phyloP scores from a whole-genome alignment of 2,329 filamentous ascomycete genomes.

The Spiromastix sp. region DNA sequence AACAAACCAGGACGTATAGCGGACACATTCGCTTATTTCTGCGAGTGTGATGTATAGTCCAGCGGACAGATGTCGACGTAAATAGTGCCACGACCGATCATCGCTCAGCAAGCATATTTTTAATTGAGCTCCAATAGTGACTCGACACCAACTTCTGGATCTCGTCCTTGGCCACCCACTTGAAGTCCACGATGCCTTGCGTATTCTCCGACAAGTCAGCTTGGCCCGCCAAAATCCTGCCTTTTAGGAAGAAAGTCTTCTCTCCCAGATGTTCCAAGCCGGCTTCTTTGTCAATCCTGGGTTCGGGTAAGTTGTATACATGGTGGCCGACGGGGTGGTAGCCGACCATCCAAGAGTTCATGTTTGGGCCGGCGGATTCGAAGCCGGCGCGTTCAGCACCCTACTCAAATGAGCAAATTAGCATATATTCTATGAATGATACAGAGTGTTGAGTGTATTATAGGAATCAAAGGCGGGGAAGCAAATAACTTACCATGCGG shows the following conservation, averaged over 20 bases:
- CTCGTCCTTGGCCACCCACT: constrained; percentile 89
- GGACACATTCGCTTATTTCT: too few relatives aligned
- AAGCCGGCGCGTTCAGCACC: constrained; percentile 70
- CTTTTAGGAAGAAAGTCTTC: constrained; percentile 95
- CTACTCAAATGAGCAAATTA: constrained; percentile 38
- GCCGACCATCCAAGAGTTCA: constrained; percentile 98
- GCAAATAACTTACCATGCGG: constrained; percentile 58
- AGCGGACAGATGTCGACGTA: too few relatives aligned
- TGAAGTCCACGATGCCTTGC: constrained; percentile 68
- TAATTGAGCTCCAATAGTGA: constrained; percentile 64
- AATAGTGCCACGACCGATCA: constrained; percentile 39
- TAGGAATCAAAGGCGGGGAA: background rate
- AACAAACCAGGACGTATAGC: too few relatives aligned
- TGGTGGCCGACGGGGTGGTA: constrained; percentile 80
- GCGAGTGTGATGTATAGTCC: too few relatives aligned
- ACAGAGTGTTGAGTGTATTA: background rate
- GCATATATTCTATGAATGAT: background rate
- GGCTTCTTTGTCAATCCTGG: constrained; percentile 28
- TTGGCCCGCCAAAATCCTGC: constrained; percentile 93
- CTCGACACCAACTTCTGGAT: constrained; percentile 54
- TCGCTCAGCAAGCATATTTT: constrained; percentile 74
- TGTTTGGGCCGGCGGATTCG: constrained; percentile 74
- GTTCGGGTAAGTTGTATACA: constrained; percentile 46
- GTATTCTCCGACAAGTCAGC: constrained; percentile 56
- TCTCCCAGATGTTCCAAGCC: constrained; percentile 46